Conservation (phyloP, 805 yeast species). For the Geotrichum ghanense region DNA sequence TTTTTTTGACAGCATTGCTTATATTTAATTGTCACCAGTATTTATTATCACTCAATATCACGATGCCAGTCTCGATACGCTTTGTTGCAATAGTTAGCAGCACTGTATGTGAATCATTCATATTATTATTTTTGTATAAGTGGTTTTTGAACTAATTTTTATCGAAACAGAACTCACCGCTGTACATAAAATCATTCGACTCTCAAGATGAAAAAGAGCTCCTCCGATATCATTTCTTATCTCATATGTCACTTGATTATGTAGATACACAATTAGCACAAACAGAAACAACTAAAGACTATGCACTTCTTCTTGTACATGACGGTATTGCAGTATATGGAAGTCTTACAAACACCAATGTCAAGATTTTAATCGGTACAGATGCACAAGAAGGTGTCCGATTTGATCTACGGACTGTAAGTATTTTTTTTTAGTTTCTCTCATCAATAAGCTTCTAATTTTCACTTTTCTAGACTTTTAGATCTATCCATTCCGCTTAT, state of each 20-base stretch:
- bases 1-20: too few species aligned
- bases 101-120: conserved; percentile 11
- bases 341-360: conserved; percentile 23
- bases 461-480: conserved; percentile 16
- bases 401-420: conserved; percentile 13
- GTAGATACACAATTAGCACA: conserved; percentile 16
- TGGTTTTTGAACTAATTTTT: neutral
- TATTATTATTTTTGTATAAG: neutral
- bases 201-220: conserved; percentile 3
- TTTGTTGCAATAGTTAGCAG: conserved; percentile 18
- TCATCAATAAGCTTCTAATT: too few species aligned
- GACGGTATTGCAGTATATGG: conserved; percentile 29
- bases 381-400: conserved; percentile 17
- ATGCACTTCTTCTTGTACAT: conserved; percentile 21
- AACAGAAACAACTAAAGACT: conserved; percentile 13
- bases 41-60: too few species aligned
- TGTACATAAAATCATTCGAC: conserved; percentile 14
- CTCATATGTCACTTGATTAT: conserved; percentile 29
- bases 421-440: neutral
- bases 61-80: conserved; percentile 15
- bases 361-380: conserved; percentile 23
- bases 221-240: conserved; percentile 23
- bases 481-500: conserved; percentile 20
- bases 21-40: too few species aligned
- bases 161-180: conserved; percentile 14